Evolutionary conservation across 352 stramenopile species (phyloP).

Genomic region (Phytophthora colocasiae): DNA sequence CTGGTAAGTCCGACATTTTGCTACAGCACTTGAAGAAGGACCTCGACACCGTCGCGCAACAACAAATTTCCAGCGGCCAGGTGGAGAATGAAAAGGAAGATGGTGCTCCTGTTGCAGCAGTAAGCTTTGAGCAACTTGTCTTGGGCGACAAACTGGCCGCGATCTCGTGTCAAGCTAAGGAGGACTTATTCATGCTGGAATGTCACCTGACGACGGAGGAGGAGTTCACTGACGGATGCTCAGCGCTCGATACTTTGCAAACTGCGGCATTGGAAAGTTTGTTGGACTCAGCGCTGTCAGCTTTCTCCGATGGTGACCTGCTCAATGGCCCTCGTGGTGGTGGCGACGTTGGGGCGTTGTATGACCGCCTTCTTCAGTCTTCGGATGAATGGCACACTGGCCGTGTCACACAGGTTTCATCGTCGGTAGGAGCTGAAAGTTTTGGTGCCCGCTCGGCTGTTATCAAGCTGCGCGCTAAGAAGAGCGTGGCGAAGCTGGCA

Average conservation of each 20-base stretch:
- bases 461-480: slow-evolving; percentile 67
- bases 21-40: slow-evolving; percentile 75
- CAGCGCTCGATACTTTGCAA: slow-evolving; percentile 54
- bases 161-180: slow-evolving; percentile 67
- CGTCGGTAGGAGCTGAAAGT: slow-evolving; percentile 41
- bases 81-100: slow-evolving; percentile 49
- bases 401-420: slow-evolving; percentile 30
- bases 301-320: slow-evolving; percentile 66
- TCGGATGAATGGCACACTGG: slow-evolving; percentile 65
- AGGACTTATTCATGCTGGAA: slow-evolving; percentile 80
- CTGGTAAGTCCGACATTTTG: slow-evolving; percentile 76
- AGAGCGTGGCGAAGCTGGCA: slow-evolving; percentile 56
- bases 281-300: slow-evolving; percentile 62
- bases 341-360: slow-evolving; percentile 46
- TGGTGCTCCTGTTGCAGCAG: slow-evolving; percentile 8
- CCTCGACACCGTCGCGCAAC: slow-evolving; percentile 52
- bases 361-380: slow-evolving; percentile 60
- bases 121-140: slow-evolving; percentile 60
- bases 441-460: slow-evolving; percentile 66
- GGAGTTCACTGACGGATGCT: slow-evolving; percentile 53
- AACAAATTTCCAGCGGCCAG: slow-evolving; percentile 16
- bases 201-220: slow-evolving; percentile 77
- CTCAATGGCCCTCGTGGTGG: slow-evolving; percentile 35
- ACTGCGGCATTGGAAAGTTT: slow-evolving; percentile 54
- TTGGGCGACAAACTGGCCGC: slow-evolving; percentile 68